phyloP scores from a whole-genome alignment of 106 monocot species.

The Phalaenopsis aphrodite region DNA sequence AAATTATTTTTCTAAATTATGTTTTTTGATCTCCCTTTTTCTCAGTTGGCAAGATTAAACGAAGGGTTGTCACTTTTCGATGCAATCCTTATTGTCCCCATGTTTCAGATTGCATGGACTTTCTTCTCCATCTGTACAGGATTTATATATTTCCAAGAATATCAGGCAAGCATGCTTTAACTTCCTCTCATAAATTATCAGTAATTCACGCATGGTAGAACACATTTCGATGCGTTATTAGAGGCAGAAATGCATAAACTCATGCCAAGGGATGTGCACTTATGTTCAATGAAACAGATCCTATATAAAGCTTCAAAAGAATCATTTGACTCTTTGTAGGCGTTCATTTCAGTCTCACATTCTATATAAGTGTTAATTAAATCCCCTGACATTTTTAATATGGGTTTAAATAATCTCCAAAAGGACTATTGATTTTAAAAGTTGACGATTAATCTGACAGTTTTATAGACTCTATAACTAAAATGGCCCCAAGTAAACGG shows the following conservation, averaged over 20 bases:
- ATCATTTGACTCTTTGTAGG: no score
- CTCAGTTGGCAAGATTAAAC: conserved; percentile 94
- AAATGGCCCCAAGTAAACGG: no score
- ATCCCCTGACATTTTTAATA: no score
- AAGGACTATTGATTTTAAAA: no score
- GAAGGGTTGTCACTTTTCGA: conserved; percentile 95
- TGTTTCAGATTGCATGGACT: conserved; percentile 99
- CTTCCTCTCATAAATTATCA: neutral
- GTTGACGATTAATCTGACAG: no score
- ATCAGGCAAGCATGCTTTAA: conserved; percentile 49
- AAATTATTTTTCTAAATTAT: neutral
- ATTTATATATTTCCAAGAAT: conserved; percentile 98
- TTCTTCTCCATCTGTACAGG: conserved; percentile 98
- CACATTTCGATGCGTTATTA: no score
- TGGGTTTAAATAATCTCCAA: no score
- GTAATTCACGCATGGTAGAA: neutral
- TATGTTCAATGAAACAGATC: neutral
- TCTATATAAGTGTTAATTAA: no score
- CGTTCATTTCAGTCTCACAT: no score
- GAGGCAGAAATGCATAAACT: no score
- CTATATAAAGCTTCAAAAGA: neutral
- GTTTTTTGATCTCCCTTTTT: conserved; percentile 7
- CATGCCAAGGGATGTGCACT: no score
- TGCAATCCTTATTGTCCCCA: conserved; percentile 94
- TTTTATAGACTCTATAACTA: no score